Percentiles rank a stretch among this genome's conserved stretches.
These are phyloP conservation scores for Corymbia citriodora DNA, from an alignment of 441 rosid species.

Conservation along the genomic window DNA sequence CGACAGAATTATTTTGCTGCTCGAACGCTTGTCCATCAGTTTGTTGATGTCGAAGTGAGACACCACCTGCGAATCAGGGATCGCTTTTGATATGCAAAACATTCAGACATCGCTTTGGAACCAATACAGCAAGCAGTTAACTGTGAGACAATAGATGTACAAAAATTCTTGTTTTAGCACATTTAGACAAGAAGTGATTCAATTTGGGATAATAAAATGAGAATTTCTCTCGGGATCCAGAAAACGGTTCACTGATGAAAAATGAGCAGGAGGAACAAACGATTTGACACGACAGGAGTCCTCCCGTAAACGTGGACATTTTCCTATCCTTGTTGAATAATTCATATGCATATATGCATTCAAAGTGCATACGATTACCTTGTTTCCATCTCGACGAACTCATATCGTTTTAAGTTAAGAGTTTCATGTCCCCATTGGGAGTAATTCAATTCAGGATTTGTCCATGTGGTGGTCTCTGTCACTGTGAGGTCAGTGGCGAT, in stretches of 20 bases:
- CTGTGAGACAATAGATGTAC: not conserved
- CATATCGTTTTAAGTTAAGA: not conserved
- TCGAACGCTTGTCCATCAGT: slow-evolving; percentile 10
- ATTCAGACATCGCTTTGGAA: not conserved
- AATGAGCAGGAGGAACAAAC: not conserved
- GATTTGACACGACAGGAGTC: not conserved
- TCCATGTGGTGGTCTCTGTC: too few species aligned
- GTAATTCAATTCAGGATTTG: too few species aligned
- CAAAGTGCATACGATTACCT: slow-evolving; percentile 14
- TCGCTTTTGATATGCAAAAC: not conserved
- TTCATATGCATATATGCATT: not conserved
- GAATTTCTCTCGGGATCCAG: not conserved
- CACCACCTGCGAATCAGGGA: slow-evolving; percentile 17
- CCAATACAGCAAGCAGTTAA: too few species aligned
- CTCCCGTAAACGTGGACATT: too few species aligned
- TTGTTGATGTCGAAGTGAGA: slow-evolving; percentile 18
- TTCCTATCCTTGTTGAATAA: not conserved
- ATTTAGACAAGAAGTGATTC: not conserved
- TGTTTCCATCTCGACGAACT: slow-evolving; percentile 38
- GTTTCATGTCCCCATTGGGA: too few species aligned
- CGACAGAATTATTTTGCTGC: slow-evolving; percentile 26
- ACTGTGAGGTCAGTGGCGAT: too few species aligned
- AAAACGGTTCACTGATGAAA: not conserved
- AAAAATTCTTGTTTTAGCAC: not conserved
- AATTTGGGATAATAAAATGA: not conserved